Conservation (phyloP, 1,284 basidiomycete genomes). For the Irpex lacteus region DNA sequence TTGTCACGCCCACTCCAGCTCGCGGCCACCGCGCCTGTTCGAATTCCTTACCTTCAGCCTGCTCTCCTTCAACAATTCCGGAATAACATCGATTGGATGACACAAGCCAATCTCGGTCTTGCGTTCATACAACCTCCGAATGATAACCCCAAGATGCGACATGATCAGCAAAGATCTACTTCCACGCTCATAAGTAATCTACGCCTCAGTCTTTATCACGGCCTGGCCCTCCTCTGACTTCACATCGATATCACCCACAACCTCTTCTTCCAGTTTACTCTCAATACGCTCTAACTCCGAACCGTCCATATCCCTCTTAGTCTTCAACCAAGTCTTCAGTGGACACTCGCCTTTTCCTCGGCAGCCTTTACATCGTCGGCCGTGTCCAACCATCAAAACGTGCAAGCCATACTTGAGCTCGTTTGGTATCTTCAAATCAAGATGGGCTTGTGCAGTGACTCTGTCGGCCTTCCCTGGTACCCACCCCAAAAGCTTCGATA, state of each 20-base stretch:
- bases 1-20: background rate
- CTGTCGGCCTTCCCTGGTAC: conserved; percentile 62
- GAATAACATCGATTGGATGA: background rate
- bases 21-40: background rate
- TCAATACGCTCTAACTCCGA: conserved; percentile 20
- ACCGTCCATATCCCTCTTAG: conserved; percentile 19
- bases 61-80: background rate
- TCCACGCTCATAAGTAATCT: background rate
- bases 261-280: background rate
- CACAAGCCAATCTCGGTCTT: background rate
- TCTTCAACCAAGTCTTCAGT: conserved; percentile 30
- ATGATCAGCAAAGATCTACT: background rate
- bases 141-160: background rate
- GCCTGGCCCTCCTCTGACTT: conserved; percentile 5
- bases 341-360: conserved; percentile 31
- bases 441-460: conserved; percentile 68
- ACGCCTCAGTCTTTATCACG: conserved; percentile 8
- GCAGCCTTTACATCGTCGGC: conserved; percentile 52
- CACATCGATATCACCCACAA: conserved; percentile 11
- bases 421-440: conserved; percentile 61
- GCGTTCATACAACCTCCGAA: background rate
- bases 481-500: conserved; percentile 69
- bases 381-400: conserved; percentile 69
- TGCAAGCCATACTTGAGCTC: conserved; percentile 73
- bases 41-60: background rate